A percentile compares a stretch with the other conserved stretches of the same genome.
These are phyloP conservation scores for Globisporangium orthogonon DNA, from an alignment of 352 stramenopile species.

Conservation along the genomic window DNA sequence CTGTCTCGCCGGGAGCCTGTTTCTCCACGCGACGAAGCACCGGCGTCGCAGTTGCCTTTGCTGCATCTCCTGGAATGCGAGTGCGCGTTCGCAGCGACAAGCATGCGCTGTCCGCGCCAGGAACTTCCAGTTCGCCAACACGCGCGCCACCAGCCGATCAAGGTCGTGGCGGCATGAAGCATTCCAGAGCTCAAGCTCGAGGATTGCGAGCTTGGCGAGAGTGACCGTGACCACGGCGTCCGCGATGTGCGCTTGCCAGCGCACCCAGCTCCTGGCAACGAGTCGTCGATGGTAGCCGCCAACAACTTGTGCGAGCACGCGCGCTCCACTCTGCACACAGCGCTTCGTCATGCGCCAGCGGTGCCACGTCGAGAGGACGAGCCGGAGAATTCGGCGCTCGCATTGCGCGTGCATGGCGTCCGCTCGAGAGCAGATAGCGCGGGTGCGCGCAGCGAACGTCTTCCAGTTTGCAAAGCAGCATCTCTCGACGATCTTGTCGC, in stretches of 20 bases:
- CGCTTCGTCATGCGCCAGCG: background rate
- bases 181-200: constrained; percentile 13
- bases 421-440: background rate
- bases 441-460: background rate
- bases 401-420: background rate
- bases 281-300: background rate
- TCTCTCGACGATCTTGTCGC: constrained; percentile 1
- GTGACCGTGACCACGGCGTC: constrained; percentile 6
- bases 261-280: constrained; percentile 3
- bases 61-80: background rate
- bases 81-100: background rate
- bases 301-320: background rate
- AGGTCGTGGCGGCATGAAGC: background rate
- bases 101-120: background rate
- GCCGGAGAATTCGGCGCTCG: background rate
- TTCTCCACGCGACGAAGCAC: constrained; percentile 6
- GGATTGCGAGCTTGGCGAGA: constrained; percentile 7
- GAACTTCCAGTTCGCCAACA: constrained; percentile 6
- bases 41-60: background rate
- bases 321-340: background rate
- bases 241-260: background rate
- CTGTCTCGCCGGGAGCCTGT: background rate
- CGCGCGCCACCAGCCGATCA: constrained; percentile 1
- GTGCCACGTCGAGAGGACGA: background rate
- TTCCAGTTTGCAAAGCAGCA: constrained; percentile 8